Evolutionary conservation across 345 rosid genomes (phyloP), one percentile per base, ranked within the genome.

Genomic region (Erucastrum elatum): DNA sequence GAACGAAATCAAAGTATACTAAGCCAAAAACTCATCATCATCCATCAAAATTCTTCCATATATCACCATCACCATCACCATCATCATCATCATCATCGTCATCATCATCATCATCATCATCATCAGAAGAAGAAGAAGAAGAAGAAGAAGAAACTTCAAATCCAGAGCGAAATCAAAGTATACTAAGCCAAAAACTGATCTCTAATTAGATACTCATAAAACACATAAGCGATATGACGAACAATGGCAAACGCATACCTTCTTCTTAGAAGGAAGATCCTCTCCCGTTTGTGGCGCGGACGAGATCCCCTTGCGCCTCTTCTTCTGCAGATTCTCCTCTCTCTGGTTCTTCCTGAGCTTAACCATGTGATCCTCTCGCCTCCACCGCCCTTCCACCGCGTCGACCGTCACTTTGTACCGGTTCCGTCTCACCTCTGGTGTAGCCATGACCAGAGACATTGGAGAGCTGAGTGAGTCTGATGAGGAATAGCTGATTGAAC

Each of bases 291-390:
- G 80, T 75, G 82, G 15, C 0, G 84, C 1, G 70, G 92, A 7
- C 66, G 81, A 80, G 26, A 87, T 67, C 3, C 90, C 91, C 49
- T 91, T 91, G 26, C 94, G 93, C 8, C 94, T 84, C 83, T 87
- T 91, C 86, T 91, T 91, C 81, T 83, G 90, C 9, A 91, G 78
- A 81, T 84, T 90, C 75, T 91, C 97, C 60, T 91, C 94, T 58
- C 97, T 79, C 61, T 87, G 86, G 37, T 84, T 91, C 89, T 91
- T 91, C 73, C 94, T 85, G 87, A 90, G 90, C 91, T 91, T 93
- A 49, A 91, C 94, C 94, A 90, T 87, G 56, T 88, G 87, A 75
- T 90, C 93, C 75, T 91, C 97, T 66, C 97, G 82, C 70, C 97
- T 86, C 79, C 97, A 82, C 49, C 94, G 86, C 11, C 93, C 97